These are phyloP conservation scores for Pythium scleroteichum DNA, from an alignment of 352 stramenopile species.

Conservation along the genomic window DNA sequence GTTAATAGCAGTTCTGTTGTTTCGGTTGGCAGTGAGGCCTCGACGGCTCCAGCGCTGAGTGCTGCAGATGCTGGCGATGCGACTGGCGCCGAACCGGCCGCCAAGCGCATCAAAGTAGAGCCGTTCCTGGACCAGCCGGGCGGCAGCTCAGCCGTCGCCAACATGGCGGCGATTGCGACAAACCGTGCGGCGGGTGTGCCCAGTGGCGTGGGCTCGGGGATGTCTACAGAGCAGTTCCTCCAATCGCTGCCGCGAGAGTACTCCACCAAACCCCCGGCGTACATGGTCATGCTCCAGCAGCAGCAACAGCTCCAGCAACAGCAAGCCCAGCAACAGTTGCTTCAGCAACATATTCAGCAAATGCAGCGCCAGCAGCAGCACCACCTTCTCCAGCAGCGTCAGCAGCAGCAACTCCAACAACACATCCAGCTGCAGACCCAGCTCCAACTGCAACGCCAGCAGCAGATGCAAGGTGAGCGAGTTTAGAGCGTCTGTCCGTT, in stretches of 20 bases:
- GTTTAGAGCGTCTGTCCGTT: background rate
- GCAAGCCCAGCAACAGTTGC: slow-evolving; percentile 3
- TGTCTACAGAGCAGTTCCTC: slow-evolving; percentile 37
- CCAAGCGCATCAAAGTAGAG: slow-evolving; percentile 43
- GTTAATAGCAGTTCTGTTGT: slow-evolving; percentile 22
- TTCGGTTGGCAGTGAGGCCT: background rate
- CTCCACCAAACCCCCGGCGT: slow-evolving; percentile 24
- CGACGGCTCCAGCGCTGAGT: background rate
- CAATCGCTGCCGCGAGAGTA: slow-evolving; percentile 37
- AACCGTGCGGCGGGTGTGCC: slow-evolving; percentile 13
- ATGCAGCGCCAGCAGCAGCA: slow-evolving; percentile 13
- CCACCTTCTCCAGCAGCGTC: background rate
- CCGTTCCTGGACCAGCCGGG: background rate
- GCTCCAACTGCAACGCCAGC: slow-evolving; percentile 19
- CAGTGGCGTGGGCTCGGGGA: slow-evolving; percentile 14
- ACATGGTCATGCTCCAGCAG: slow-evolving; percentile 30
- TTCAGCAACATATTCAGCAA: slow-evolving; percentile 8
- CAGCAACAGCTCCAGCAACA: slow-evolving; percentile 26
- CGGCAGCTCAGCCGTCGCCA: slow-evolving; percentile 12
- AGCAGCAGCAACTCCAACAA: slow-evolving; percentile 24
- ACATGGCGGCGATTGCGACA: slow-evolving; percentile 31
- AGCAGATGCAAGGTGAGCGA: slow-evolving; percentile 11
- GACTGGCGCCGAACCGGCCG: slow-evolving; percentile 8
- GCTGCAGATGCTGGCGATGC: background rate
- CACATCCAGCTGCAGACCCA: slow-evolving; percentile 25